phyloP scores from a whole-genome alignment of 345 rosid species.

The Rhodomyrtus tomentosa region DNA sequence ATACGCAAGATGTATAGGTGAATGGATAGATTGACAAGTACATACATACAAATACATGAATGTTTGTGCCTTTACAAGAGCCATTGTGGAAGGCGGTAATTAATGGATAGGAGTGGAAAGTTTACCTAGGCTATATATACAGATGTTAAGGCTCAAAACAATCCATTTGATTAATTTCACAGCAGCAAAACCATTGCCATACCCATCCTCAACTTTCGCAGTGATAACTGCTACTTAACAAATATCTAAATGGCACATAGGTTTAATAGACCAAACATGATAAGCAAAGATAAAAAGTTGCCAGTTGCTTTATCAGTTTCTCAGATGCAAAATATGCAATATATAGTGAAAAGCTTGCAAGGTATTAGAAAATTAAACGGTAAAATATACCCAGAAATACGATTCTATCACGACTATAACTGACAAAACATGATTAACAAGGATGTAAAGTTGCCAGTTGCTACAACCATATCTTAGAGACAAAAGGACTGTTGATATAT shows the following conservation, averaged over 20 bases:
- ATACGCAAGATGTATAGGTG: no score
- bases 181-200: neutral
- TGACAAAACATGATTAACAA: neutral
- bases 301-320: neutral
- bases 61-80: neutral
- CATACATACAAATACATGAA: neutral
- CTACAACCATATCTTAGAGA: neutral
- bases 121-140: neutral
- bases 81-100: neutral
- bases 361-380: neutral
- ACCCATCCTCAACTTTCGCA: neutral
- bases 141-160: neutral
- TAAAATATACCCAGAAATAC: neutral
- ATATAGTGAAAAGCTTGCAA: neutral
- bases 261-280: neutral
- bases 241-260: neutral
- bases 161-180: neutral
- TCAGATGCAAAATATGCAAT: neutral
- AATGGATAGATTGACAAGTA: neutral
- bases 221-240: neutral
- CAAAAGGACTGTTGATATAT: neutral
- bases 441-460: neutral
- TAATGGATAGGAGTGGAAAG: no score
- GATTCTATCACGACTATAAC: neutral
- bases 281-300: neutral